Evolutionary conservation across 495 filamentous ascomycete genomes (phyloP).

Genomic region (Astrocystis sublimbata): DNA sequence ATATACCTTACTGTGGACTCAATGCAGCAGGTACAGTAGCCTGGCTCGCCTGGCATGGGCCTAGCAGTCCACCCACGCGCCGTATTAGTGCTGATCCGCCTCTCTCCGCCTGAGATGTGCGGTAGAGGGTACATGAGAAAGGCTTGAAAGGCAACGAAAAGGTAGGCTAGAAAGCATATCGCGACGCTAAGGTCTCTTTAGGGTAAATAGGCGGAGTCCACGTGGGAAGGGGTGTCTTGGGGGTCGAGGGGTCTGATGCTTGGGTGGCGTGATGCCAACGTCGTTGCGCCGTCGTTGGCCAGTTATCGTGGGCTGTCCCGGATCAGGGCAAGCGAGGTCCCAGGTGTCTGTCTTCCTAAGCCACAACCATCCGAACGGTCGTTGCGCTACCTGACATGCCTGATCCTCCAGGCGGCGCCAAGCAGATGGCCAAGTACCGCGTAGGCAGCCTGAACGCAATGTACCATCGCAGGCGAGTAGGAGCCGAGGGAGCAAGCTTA

Average conservation of each 20-base stretch:
- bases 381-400: not conserved
- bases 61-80: not conserved
- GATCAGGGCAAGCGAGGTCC: constrained; percentile 14
- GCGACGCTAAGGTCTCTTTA: not conserved
- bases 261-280: constrained; percentile 19
- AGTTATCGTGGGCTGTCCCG: not conserved
- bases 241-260: not conserved
- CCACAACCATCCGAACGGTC: constrained; percentile 3
- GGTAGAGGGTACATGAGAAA: too few species aligned
- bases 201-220: constrained; percentile 21
- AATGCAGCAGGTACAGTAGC: constrained; percentile 8
- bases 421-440: too few species aligned
- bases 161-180: not conserved
- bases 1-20: not conserved
- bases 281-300: constrained; percentile 6
- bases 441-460: not conserved
- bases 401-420: not conserved
- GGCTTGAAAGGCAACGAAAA: too few species aligned
- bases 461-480: not conserved
- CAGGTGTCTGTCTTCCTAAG: constrained; percentile 8
- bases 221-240: constrained; percentile 21
- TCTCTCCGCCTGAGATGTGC: not conserved
- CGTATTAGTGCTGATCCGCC: not conserved
- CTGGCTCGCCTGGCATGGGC: not conserved
- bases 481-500: not conserved